Evolutionary conservation across 805 yeast species (phyloP).

Genomic region (Candida berthetii): DNA sequence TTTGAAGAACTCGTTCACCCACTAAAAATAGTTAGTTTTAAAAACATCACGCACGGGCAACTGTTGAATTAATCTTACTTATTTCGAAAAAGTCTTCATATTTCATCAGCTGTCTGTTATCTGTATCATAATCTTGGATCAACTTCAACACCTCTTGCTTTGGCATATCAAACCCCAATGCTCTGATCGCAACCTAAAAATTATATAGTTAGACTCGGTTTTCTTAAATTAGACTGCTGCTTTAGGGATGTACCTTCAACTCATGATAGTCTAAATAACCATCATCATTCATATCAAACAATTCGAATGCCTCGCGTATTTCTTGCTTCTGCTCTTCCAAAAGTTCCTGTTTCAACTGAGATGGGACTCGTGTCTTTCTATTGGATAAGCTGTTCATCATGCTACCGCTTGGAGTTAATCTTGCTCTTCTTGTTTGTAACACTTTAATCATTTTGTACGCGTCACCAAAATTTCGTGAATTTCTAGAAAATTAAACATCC

Average conservation of each 20-base stretch:
- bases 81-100: constrained; percentile 79
- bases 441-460: no score
- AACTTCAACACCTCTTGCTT: constrained; percentile 71
- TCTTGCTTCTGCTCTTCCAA: constrained; percentile 87
- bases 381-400: not conserved
- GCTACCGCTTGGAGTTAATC: no score
- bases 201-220: no score
- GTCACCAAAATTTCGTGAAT: no score
- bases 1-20: constrained; percentile 72
- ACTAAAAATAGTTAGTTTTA: constrained; percentile 33
- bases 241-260: no score
- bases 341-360: constrained; percentile 54
- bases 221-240: no score
- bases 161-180: constrained; percentile 82
- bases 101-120: constrained; percentile 63
- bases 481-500: not conserved
- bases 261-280: constrained; percentile 91
- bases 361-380: constrained; percentile 11
- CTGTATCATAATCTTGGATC: constrained; percentile 76
- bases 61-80: constrained; percentile 31
- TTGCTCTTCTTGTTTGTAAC: no score
- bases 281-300: constrained; percentile 91
- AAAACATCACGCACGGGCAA: not conserved
- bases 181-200: constrained; percentile 81
- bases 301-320: constrained; percentile 83